Conservation (phyloP, 805 yeast genomes). For the Monosporozyma solicola region DNA sequence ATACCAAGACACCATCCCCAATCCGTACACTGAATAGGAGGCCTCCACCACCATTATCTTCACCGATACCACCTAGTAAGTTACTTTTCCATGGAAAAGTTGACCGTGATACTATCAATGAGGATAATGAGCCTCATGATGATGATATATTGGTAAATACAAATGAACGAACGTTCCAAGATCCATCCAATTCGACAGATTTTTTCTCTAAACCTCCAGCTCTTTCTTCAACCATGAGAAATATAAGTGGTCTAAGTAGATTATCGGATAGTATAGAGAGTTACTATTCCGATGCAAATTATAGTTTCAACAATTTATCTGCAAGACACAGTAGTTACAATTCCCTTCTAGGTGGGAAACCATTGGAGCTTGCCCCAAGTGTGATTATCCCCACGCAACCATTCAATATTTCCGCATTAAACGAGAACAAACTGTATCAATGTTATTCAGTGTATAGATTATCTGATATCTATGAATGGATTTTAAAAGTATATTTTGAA, state of each 20-base stretch:
- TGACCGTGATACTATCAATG: background rate
- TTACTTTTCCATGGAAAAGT: background rate
- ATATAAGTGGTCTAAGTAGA: conserved; percentile 18
- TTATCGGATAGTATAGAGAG: conserved; percentile 27
- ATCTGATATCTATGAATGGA: conserved; percentile 46
- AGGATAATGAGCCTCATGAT: background rate
- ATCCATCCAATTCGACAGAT: background rate
- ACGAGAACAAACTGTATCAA: conserved; percentile 39
- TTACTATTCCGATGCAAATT: conserved; percentile 27
- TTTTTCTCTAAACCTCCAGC: conserved; percentile 14
- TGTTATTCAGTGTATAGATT: conserved; percentile 42
- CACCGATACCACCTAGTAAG: background rate
- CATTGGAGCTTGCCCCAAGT: conserved; percentile 27
- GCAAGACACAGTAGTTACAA: conserved; percentile 27
- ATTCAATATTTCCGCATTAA: conserved; percentile 42
- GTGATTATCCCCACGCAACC: conserved; percentile 46
- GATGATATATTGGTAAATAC: background rate
- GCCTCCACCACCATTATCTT: conserved; percentile 20
- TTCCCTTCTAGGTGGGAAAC: conserved; percentile 27
- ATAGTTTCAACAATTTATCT: conserved; percentile 26
- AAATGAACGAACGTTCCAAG: background rate
- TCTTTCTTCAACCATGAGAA: conserved; percentile 12
- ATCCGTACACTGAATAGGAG: conserved; percentile 10
- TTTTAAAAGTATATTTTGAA: conserved; percentile 35
- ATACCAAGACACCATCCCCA: conserved; percentile 15